Conservation (phyloP, 2,329 filamentous ascomycete genomes). For the Fusarium siculi region DNA sequence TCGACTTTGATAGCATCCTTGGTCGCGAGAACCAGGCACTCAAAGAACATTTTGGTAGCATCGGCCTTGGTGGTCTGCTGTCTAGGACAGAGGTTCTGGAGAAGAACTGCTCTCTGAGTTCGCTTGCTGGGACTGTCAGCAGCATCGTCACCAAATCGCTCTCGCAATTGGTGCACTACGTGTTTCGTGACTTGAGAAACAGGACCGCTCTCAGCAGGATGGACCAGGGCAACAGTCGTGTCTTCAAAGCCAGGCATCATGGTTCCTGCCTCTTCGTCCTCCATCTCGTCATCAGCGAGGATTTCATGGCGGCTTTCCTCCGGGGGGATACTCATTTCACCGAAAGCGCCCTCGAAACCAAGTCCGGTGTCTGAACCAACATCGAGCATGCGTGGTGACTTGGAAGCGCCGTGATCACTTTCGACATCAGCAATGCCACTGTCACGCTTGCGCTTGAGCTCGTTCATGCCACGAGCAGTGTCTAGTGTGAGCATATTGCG, state of each 20-base stretch:
- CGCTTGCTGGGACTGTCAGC: conserved; percentile 76
- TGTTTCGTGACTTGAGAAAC: conserved; percentile 94
- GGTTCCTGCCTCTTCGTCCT: conserved; percentile 54
- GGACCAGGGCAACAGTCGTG: conserved; percentile 77
- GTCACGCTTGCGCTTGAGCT: conserved; percentile 94
- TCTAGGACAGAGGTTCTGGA: conserved; percentile 92
- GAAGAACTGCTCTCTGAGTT: conserved; percentile 80
- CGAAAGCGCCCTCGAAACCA: conserved; percentile 58
- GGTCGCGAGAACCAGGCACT: conserved; percentile 92
- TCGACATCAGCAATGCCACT: conserved; percentile 85
- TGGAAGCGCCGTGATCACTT: conserved; percentile 70
- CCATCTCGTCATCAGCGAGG: conserved; percentile 64
- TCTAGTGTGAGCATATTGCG: conserved; percentile 92
- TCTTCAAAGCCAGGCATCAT: conserved; percentile 77
- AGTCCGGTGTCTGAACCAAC: conserved; percentile 73
- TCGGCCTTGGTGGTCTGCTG: conserved; percentile 83
- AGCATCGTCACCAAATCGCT: conserved; percentile 81
- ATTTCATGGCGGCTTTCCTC: conserved; percentile 75
- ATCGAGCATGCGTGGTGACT: conserved; percentile 73
- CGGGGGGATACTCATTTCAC: conserved; percentile 62
- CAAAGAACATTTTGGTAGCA: conserved; percentile 99
- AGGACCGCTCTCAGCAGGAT: conserved; percentile 85
- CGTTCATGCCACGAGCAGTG: conserved; percentile 77
- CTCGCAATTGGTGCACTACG: conserved; percentile 92
- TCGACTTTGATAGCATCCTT: conserved; percentile 99